phyloP scores from a whole-genome alignment of 2,329 filamentous ascomycete genomes.

The Alternaria triticimaculans region DNA sequence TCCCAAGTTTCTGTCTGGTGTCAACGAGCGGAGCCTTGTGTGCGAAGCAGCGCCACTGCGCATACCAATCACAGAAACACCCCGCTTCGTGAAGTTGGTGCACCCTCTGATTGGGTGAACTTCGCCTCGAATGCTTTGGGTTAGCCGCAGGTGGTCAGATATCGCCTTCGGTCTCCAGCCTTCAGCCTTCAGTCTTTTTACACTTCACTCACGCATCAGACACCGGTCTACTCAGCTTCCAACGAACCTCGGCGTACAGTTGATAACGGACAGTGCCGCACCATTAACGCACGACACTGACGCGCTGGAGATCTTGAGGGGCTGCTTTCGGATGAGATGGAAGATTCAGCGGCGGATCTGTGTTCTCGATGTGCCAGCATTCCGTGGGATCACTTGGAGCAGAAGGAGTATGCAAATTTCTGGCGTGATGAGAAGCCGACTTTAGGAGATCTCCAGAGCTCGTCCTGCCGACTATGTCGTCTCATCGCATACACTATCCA shows the following conservation, averaged over 20 bases:
- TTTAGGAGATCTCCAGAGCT: not conserved
- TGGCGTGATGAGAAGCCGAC: not conserved
- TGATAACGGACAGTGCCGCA: not conserved
- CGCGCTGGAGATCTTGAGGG: not conserved
- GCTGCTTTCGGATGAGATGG: not conserved
- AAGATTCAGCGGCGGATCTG: not conserved
- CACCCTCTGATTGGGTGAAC: not conserved
- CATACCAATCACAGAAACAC: not conserved
- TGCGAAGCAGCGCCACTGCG: not conserved
- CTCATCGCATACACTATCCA: not conserved
- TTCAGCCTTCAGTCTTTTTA: not conserved
- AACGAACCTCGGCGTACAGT: not conserved
- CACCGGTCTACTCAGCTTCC: not conserved
- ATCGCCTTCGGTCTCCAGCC: not conserved
- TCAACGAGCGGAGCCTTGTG: not conserved
- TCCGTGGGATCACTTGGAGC: not conserved
- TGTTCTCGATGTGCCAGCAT: not conserved
- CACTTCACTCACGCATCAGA: not conserved
- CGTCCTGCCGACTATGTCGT: not conserved
- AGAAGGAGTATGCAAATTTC: accelerated
- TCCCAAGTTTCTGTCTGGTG: not conserved
- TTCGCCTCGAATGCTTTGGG: not conserved
- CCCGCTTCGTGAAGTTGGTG: not conserved
- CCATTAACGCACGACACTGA: not conserved
- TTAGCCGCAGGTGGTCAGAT: not conserved